Percentiles rank a stretch among this genome's conserved stretches.
Conservation (phyloP, 1,139 yeast genomes). For the Diutina siamensis region DNA sequence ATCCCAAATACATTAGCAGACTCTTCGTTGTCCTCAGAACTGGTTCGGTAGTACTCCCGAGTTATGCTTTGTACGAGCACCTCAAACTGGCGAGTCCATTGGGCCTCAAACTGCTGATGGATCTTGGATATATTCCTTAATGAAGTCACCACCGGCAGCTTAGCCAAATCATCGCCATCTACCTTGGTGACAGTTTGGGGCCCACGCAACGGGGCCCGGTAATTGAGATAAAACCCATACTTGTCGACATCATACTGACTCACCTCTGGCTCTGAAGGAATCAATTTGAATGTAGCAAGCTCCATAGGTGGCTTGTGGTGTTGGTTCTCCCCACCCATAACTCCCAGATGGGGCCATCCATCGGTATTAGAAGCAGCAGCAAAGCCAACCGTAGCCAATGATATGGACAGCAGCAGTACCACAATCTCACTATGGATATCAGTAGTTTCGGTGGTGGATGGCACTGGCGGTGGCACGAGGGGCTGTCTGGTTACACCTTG, state of each 20-base stretch:
- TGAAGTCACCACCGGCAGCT: slow-evolving; percentile 1
- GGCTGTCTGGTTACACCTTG: no score
- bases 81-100: neutral
- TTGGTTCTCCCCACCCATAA: neutral
- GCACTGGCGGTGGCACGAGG: no score
- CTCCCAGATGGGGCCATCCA: neutral
- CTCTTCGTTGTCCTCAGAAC: neutral
- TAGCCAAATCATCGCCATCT: neutral
- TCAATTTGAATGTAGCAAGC: neutral
- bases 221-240: slow-evolving; percentile 1
- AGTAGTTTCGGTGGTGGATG: neutral
- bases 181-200: neutral
- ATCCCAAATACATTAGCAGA: neutral
- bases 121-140: neutral
- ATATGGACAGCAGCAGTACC: no score
- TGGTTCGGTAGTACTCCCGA: neutral
- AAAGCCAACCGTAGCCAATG: no score
- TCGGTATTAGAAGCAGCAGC: neutral
- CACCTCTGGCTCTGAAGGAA: neutral
- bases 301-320: neutral
- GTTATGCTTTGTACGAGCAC: neutral
- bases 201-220: neutral
- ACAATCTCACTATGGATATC: neutral
- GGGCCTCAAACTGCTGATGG: neutral
- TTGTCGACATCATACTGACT: neutral